Evolutionary conservation across 1,284 basidiomycete genomes (phyloP).

Genomic region (Ganoderma meredithae): DNA sequence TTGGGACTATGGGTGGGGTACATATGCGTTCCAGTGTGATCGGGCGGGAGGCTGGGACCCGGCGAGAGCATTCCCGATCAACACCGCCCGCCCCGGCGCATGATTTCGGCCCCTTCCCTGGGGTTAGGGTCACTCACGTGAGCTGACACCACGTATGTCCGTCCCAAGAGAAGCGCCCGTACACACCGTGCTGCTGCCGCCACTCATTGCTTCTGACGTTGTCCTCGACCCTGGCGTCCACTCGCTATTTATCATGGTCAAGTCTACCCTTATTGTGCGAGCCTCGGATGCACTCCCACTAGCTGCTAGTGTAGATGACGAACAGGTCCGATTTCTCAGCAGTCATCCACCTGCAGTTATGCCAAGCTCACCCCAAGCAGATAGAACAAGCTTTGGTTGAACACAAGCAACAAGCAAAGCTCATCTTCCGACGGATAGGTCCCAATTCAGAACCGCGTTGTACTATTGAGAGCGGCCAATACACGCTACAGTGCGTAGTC

Average conservation of each 20-base stretch:
- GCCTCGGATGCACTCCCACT: conserved; percentile 93
- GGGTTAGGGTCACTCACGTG: conserved; percentile 26
- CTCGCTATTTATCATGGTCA: conserved; percentile 68
- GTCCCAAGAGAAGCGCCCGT: conserved; percentile 14
- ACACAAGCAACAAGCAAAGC: conserved; percentile 98
- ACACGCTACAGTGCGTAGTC: conserved; percentile 86
- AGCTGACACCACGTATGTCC: conserved; percentile 28
- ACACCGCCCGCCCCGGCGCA: no score
- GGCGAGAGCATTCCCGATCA: conserved; percentile 7
- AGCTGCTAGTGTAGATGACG: conserved; percentile 95
- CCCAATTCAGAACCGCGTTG: conserved; percentile 94
- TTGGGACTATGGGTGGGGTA: not conserved
- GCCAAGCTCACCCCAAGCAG: conserved; percentile 49
- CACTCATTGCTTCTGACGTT: not conserved
- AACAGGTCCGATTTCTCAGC: conserved; percentile 66
- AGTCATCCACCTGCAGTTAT: conserved; percentile 4
- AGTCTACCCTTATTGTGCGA: conserved; percentile 90
- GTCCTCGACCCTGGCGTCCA: no score
- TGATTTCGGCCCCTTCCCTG: not conserved
- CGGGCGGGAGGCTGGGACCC: not conserved
- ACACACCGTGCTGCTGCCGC: conserved; percentile 3
- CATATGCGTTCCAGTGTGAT: not conserved
- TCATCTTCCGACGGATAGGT: conserved; percentile 94
- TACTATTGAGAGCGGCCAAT: conserved; percentile 95
- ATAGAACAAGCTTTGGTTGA: conserved; percentile 94